Evolutionary conservation across 768 basidiomycete genomes (phyloP).

Genomic region (Termitomyces sp.): DNA sequence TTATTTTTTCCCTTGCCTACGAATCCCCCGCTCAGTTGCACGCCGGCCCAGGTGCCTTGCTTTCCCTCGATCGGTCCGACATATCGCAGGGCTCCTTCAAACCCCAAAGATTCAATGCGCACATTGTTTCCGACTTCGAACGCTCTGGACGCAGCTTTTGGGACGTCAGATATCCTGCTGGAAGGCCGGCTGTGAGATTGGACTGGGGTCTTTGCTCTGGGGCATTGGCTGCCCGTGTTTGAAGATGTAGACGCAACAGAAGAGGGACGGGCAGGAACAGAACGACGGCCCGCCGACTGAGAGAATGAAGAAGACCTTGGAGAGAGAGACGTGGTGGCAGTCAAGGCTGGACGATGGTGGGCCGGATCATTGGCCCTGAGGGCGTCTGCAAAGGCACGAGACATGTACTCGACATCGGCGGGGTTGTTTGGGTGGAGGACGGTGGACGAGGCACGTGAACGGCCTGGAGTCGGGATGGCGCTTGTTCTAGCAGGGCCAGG

Average conservation of each 20-base stretch:
- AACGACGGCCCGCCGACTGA: constrained; percentile 49
- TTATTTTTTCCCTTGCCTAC: constrained; percentile 93
- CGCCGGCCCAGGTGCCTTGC: constrained; percentile 87
- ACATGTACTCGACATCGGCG: constrained; percentile 52
- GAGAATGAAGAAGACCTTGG: constrained; percentile 38
- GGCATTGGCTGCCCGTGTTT: constrained; percentile 23
- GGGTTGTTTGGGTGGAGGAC: constrained; percentile 30
- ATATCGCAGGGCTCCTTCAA: constrained; percentile 79
- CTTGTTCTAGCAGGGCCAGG: constrained; percentile 33
- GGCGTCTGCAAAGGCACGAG: constrained; percentile 73
- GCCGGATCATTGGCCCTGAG: constrained; percentile 79
- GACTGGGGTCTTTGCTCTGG: constrained; percentile 50
- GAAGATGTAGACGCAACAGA: constrained; percentile 58
- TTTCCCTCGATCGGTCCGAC: constrained; percentile 88
- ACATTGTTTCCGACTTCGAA: constrained; percentile 81
- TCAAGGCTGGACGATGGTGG: constrained; percentile 43
- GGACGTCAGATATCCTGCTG: constrained; percentile 37
- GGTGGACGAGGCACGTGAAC: constrained; percentile 63
- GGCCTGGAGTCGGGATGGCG: constrained; percentile 66
- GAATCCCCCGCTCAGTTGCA: constrained; percentile 84
- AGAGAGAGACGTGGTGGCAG: constrained; percentile 43
- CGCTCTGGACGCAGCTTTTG: constrained; percentile 37
- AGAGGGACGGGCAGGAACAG: constrained; percentile 40
- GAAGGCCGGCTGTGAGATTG: constrained; percentile 58
- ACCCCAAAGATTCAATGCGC: constrained; percentile 81